A percentile compares a stretch with the other conserved stretches of the same genome.
Evolutionary conservation across 2,329 filamentous ascomycete species (phyloP).

Genomic region (Colletotrichum tamarilloi): DNA sequence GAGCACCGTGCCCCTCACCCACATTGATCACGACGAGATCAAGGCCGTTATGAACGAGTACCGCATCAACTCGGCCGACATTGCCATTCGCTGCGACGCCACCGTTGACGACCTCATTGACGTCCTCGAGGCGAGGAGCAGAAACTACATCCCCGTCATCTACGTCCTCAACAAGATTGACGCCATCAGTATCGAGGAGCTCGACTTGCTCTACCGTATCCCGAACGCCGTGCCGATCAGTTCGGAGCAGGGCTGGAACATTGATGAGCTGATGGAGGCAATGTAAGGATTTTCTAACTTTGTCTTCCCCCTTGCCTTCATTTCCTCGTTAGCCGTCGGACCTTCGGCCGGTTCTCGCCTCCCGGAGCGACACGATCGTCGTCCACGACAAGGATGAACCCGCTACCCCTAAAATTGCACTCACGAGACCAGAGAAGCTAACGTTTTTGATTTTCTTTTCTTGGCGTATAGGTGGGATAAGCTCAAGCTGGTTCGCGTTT

Average conservation of each 20-base stretch:
- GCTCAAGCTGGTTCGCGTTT: slow-evolving; percentile 88
- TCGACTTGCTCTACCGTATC: slow-evolving; percentile 95
- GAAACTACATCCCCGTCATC: slow-evolving; percentile 98
- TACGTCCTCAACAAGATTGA: slow-evolving; percentile 99
- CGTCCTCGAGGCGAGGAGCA: slow-evolving; percentile 90
- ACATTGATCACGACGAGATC: slow-evolving; percentile 97
- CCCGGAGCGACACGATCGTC: slow-evolving; percentile 2
- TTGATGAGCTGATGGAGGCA: slow-evolving; percentile 94
- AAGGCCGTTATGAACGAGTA: slow-evolving; percentile 98
- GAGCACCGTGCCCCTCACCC: slow-evolving; percentile 89
- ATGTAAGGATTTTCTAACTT: slow-evolving; percentile 67
- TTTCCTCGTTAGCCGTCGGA: neutral
- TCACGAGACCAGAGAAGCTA: neutral
- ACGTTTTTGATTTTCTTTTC: slow-evolving; percentile 3
- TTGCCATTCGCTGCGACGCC: slow-evolving; percentile 96
- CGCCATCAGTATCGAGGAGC: slow-evolving; percentile 95
- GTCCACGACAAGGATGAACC: neutral
- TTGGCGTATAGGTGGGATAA: slow-evolving; percentile 80
- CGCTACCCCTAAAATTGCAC: neutral
- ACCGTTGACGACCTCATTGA: slow-evolving; percentile 98
- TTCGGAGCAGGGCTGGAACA: slow-evolving; percentile 97
- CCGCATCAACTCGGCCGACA: slow-evolving; percentile 94
- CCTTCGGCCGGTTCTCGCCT: neutral
- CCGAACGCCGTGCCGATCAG: slow-evolving; percentile 98
- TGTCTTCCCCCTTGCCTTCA: slow-evolving; percentile 9